Base-by-base conservation (phyloP, 257 asterid genomes). In the Fraxinus americana region DNA sequence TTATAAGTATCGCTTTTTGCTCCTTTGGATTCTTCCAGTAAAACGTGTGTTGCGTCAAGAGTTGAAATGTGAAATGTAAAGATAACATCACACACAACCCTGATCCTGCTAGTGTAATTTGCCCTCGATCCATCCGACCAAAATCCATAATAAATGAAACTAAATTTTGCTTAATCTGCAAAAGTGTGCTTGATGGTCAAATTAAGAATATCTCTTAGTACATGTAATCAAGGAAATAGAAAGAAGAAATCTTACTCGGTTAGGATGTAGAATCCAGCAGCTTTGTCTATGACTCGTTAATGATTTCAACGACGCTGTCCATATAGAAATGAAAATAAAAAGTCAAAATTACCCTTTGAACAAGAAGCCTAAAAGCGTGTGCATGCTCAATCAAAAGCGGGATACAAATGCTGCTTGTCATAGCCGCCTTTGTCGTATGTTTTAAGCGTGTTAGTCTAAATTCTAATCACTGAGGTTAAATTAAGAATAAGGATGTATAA, bases 11-110 rank as follows among this genome's bases (percentile, higher is more conserved):
- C 66, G 97, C 91, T 19, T 80, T 93, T 82, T 96, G 99, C 84
- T 96, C 92, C 79, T 88, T 89, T 9, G 98, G 97, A 45, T 86
- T 89, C 83, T 96, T 96, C 98, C 97, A 96, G 86, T 87, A 92
- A 77, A 96, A 92, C 4, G 90, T 70, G 83, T 96, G 98, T 32
- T 93, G 97, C 0, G 97, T 90, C 23, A 91, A 11, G 67, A 93
- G 92, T 85, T 91, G 97, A 52, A 87, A 81, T 0, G 98, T 90
- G 80, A 88, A 92, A 86, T 92, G 99, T 78, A 93, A 85, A 21
- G 89, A 85, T 35, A 90, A 80, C 91, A 93, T 79, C 52, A 83
- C 89, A 35, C 90, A 85, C 35, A 92, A 80, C 19, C 96, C 97
- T 14, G 98, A 84, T 69, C 86, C 94, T 63, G 88, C 80, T 36